These are phyloP conservation scores for Ophiostoma quercus DNA, from an alignment of 2,329 filamentous ascomycete genomes.

Conservation along the genomic window DNA sequence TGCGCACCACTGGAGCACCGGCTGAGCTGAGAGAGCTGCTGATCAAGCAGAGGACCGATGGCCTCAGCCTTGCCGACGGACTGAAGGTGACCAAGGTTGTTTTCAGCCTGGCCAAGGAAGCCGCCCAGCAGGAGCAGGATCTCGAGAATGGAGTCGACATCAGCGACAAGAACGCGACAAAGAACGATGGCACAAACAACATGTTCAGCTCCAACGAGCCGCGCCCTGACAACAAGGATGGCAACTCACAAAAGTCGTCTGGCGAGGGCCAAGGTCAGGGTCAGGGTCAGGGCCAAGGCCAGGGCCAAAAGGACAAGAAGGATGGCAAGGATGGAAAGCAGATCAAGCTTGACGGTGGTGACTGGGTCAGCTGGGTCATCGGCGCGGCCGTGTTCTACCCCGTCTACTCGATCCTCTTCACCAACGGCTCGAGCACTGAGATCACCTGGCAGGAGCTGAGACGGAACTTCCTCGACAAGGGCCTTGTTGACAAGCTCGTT, in stretches of 20 bases:
- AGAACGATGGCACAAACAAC: constrained; percentile 14
- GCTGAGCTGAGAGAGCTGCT: constrained; percentile 57
- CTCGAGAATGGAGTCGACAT: constrained; percentile 12
- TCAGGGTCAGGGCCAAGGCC: constrained; percentile 20
- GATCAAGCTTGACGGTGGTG: constrained; percentile 36
- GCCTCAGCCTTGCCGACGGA: constrained; percentile 42
- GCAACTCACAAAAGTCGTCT: neutral
- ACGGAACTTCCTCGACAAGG: constrained; percentile 90
- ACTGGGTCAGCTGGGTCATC: constrained; percentile 48
- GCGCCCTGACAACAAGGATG: neutral
- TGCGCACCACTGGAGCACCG: constrained; percentile 66
- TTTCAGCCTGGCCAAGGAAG: constrained; percentile 48
- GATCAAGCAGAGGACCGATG: constrained; percentile 52
- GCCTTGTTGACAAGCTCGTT: constrained; percentile 87
- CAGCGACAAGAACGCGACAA: constrained; percentile 21
- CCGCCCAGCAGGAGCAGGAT: constrained; percentile 30
- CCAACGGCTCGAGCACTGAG: constrained; percentile 52
- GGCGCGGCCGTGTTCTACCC: constrained; percentile 44
- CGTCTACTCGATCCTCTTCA: constrained; percentile 41
- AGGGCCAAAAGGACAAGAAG: constrained; percentile 32
- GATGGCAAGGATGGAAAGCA: constrained; percentile 20
- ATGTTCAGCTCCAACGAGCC: constrained; percentile 11
- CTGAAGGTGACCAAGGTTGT: constrained; percentile 56
- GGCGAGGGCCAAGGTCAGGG: constrained; percentile 25
- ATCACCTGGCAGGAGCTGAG: constrained; percentile 98